Percentiles rank a stretch among this genome's conserved stretches.
Conservation (phyloP, 768 basidiomycete genomes). For the Mycena floridula region DNA sequence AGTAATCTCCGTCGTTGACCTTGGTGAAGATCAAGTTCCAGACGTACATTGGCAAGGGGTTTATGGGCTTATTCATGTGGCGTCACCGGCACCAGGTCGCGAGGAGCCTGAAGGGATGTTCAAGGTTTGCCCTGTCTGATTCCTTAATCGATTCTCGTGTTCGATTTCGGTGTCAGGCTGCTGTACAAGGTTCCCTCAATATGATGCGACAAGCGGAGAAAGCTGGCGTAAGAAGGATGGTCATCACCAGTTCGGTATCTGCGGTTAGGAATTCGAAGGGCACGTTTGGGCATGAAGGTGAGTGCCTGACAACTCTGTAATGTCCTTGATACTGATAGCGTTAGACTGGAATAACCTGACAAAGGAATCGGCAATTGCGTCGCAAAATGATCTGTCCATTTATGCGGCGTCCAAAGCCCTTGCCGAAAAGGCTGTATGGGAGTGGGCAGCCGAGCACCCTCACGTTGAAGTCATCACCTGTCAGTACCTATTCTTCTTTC, state of each 20-base stretch:
- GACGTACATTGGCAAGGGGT: conserved; percentile 37
- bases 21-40: conserved; percentile 27
- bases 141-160: neutral
- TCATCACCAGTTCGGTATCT: conserved; percentile 25
- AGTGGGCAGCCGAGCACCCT: conserved; percentile 30
- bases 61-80: conserved; percentile 33
- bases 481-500: conserved; percentile 12
- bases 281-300: conserved; percentile 21
- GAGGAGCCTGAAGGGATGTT: conserved; percentile 9
- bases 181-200: conserved; percentile 28
- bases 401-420: conserved; percentile 32
- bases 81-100: conserved; percentile 19
- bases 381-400: conserved; percentile 11
- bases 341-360: conserved; percentile 28
- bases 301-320: neutral
- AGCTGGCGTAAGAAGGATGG: conserved; percentile 23
- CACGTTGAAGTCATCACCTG: conserved; percentile 27
- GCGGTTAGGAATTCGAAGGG: conserved; percentile 14
- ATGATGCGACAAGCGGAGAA: conserved; percentile 28
- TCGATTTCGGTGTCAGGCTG: conserved; percentile 14
- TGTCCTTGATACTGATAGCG: neutral
- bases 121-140: conserved; percentile 4
- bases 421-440: conserved; percentile 26
- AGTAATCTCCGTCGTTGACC: conserved; percentile 15
- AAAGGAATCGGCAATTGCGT: conserved; percentile 20